Evolutionary conservation across 2,329 filamentous ascomycete species (phyloP).

Genomic region (Trichoderma atrobrunneum): DNA sequence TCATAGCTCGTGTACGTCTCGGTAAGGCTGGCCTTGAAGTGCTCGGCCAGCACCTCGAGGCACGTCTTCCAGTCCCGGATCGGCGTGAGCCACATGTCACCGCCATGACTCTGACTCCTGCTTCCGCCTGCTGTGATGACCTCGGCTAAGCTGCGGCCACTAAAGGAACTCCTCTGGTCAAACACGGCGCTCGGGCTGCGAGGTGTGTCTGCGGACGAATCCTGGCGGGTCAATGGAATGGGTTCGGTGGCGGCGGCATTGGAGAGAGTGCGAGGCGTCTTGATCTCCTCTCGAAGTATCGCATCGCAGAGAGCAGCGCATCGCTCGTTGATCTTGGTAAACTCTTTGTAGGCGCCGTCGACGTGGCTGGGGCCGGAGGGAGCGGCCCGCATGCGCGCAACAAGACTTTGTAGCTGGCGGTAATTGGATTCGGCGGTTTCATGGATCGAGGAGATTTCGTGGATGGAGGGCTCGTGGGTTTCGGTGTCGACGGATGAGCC

Average conservation of each 20-base stretch:
- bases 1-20: conserved; percentile 48
- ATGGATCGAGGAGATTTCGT: conserved; percentile 28
- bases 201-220: conserved; percentile 33
- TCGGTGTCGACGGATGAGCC: conserved; percentile 25
- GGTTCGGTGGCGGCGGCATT: conserved; percentile 27
- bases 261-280: conserved; percentile 25
- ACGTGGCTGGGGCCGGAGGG: conserved; percentile 37
- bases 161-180: conserved; percentile 39
- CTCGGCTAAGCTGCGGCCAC: conserved; percentile 36
- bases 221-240: conserved; percentile 26
- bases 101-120: conserved; percentile 24
- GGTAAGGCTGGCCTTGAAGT: conserved; percentile 40
- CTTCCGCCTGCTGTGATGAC: conserved; percentile 29
- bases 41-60: conserved; percentile 42
- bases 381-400: conserved; percentile 36
- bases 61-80: conserved; percentile 46
- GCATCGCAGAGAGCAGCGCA: conserved; percentile 41
- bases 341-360: conserved; percentile 45
- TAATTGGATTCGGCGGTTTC: conserved; percentile 34
- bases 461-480: conserved; percentile 29
- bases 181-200: conserved; percentile 30
- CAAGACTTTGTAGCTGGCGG: conserved; percentile 36
- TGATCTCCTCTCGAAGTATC: conserved; percentile 42
- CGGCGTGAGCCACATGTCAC: conserved; percentile 37
- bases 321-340: conserved; percentile 40